Evolutionary conservation across 1,139 yeast genomes (phyloP).

Genomic region (Sugiyamaella grinbergsii): DNA sequence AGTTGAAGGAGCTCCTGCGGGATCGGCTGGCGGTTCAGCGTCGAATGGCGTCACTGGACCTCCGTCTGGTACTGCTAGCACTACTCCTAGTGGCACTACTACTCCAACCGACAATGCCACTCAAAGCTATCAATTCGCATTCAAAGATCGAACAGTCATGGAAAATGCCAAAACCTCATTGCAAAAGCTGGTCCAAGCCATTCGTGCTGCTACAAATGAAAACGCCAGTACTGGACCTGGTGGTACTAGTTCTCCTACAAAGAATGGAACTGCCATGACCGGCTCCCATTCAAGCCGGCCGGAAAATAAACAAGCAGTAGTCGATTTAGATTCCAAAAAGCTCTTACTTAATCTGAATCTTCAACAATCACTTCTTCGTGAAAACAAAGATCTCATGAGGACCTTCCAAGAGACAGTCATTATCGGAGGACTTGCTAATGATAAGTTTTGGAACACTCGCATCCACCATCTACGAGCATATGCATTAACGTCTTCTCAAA

Average conservation of each 20-base stretch:
- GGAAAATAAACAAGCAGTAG: constrained; percentile 31
- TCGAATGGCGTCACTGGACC: too few species aligned
- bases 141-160: constrained; percentile 74
- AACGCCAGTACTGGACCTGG: constrained; percentile 3
- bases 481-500: constrained; percentile 82
- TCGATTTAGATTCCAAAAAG: constrained; percentile 42
- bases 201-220: constrained; percentile 6
- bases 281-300: constrained; percentile 4
- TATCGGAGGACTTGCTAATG: constrained; percentile 70
- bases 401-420: constrained; percentile 90
- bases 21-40: not conserved
- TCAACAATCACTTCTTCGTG: constrained; percentile 75
- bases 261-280: not conserved
- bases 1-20: not conserved
- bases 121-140: constrained; percentile 55
- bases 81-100: not conserved
- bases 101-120: too few species aligned
- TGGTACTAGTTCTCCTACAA: not conserved
- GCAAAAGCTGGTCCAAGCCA: constrained; percentile 58
- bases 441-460: constrained; percentile 87
- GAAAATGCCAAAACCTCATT: constrained; percentile 68
- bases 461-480: constrained; percentile 78
- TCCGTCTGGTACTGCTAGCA: not conserved
- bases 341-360: constrained; percentile 69
- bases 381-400: constrained; percentile 67